Evolutionary conservation across 768 basidiomycete genomes (phyloP).

Genomic region (Mycena belliarum): DNA sequence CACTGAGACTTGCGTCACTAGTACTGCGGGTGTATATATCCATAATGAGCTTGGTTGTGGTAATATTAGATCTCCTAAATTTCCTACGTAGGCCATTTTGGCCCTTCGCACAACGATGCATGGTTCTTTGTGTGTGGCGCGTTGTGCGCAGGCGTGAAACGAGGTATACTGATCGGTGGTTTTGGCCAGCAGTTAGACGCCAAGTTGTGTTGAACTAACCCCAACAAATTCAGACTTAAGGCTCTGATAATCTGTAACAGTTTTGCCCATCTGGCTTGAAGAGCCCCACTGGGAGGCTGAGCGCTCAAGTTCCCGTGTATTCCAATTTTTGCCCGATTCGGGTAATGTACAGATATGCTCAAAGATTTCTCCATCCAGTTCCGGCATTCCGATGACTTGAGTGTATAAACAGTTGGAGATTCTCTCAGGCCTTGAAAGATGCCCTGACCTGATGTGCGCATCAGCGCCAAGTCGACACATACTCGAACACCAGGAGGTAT

Average conservation of each 20-base stretch:
- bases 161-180: no score
- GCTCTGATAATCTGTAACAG: no score
- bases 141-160: no score
- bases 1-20: not conserved
- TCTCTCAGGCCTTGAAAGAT: constrained; percentile 12
- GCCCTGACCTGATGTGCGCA: constrained; percentile 9
- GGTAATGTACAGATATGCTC: not conserved
- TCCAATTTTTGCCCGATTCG: not conserved
- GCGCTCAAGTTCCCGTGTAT: no score
- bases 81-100: no score
- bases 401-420: not conserved
- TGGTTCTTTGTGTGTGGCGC: no score
- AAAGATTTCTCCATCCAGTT: not conserved
- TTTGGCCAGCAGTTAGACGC: no score
- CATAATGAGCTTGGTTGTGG: constrained; percentile 6
- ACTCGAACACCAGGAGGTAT: constrained; percentile 13
- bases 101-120: no score
- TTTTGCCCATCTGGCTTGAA: no score
- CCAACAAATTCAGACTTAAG: no score
- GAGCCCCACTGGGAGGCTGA: no score
- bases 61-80: not conserved
- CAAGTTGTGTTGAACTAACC: no score
- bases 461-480: not conserved
- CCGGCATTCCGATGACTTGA: constrained; percentile 8
- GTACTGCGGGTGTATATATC: constrained; percentile 1